phyloP scores from a whole-genome alignment of 2,329 filamentous ascomycete species.

The Fusarium humuli region DNA sequence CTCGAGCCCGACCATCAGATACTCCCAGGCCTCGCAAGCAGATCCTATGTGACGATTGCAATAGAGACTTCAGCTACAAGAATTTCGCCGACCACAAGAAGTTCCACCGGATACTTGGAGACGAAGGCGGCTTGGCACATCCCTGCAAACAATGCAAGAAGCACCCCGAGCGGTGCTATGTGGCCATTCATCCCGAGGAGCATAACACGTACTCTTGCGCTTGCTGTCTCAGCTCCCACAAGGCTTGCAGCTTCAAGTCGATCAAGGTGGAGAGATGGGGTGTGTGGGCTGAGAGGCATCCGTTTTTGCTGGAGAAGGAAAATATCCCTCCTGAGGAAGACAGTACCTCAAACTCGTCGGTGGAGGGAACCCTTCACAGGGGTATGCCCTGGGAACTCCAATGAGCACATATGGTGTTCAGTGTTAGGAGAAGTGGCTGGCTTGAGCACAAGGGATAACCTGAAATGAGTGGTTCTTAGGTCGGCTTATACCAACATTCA shows the following conservation, averaged over 20 bases:
- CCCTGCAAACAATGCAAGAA: not conserved
- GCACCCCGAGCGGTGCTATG: not conserved
- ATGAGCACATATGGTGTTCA: no score
- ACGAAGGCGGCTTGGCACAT: not conserved
- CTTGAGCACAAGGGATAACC: no score
- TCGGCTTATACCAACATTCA: no score
- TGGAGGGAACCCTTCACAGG: not conserved
- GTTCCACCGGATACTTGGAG: not conserved
- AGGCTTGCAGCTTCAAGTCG: not conserved
- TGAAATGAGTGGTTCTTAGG: no score
- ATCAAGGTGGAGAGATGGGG: not conserved
- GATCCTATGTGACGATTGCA: not conserved
- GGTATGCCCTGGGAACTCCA: no score
- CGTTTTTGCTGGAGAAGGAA: not conserved
- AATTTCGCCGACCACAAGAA: not conserved
- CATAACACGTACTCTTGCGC: not conserved
- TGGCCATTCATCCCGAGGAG: not conserved
- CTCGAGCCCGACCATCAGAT: not conserved
- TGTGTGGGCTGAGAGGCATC: not conserved
- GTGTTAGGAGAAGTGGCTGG: no score
- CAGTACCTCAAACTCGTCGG: not conserved
- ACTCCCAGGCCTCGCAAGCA: not conserved
- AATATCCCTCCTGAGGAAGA: not conserved
- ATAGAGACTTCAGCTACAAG: not conserved
- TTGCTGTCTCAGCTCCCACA: not conserved